Base-by-base conservation (phyloP, 2,329 filamentous ascomycete species). In the Elsinoe arachidis region DNA sequence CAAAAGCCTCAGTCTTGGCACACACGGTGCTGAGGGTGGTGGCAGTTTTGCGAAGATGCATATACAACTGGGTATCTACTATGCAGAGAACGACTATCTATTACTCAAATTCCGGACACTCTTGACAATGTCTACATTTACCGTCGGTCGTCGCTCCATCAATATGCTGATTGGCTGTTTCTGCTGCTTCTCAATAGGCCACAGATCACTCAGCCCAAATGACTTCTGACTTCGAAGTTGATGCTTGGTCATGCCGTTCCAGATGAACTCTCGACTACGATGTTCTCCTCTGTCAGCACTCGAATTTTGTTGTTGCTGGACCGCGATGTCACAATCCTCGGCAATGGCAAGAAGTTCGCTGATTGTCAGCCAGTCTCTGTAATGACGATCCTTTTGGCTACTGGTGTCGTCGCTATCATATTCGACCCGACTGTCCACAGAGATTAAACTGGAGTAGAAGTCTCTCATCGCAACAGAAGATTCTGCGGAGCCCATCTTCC, bases 281-380 rank as follows among this genome's bases (percentile, higher is more conserved):
- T 30, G 66, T 63, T 21, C 64, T 65, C 21, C 57, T 56, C 15
- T 58, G 57, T 30, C 66, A 64, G 4, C 39, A 58, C 2, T 62
- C 58, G 38, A 68, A 17, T 53, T 53, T 14, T 39, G 33, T 17
- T 35, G 49, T 9, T 15, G 11, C 17, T 62, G 53, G 58, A 66
- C 67, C 1, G 59, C 55, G 9, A 47, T 26, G 51, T 71, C 68
- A 55, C 66, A 62, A 43, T 60, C 56, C 37, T 67, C 63, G 4
- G 68, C 60, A 17, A 66, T 61, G 14, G 61, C 63, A 10, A 80
- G 69, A 54, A 80, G 66, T 52, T 75, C 70, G 55, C 76, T 74
- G 47, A 80, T 68, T 6, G 66, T 67, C 49, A 72, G 68, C 78
- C 78, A 80, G 58, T 78, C 78, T 59, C 72, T 69, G 64, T 75